Evolutionary conservation across 2,329 filamentous ascomycete genomes (phyloP).

Genomic region (Bipolaris victoriae): DNA sequence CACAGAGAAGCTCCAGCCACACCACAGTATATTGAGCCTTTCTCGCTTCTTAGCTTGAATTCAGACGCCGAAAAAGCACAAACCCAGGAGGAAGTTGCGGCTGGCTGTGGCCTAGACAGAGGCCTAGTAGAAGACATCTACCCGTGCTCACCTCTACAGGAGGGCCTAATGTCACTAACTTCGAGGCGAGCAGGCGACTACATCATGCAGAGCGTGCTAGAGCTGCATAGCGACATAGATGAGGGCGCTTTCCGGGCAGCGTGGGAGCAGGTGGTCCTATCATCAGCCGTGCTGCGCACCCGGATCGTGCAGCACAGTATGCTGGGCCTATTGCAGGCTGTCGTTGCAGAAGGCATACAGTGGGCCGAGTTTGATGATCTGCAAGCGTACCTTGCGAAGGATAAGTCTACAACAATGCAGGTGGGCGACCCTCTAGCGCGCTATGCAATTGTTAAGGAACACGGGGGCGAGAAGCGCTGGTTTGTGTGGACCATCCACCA

Average conservation of each 20-base stretch:
- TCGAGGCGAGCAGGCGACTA: slow-evolving; percentile 60
- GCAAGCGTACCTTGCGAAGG: slow-evolving; percentile 3
- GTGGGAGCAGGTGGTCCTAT: slow-evolving; percentile 1
- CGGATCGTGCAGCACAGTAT: slow-evolving; percentile 1
- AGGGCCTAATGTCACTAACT: slow-evolving; percentile 61
- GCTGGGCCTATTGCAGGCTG: slow-evolving; percentile 18
- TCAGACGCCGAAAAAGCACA: neutral
- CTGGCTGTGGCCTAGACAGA: neutral
- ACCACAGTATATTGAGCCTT: neutral
- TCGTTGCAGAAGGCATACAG: slow-evolving; percentile 14
- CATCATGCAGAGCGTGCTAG: slow-evolving; percentile 45
- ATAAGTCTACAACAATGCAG: slow-evolving; percentile 3
- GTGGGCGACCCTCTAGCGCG: slow-evolving; percentile 19
- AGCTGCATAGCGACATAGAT: neutral
- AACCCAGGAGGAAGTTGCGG: slow-evolving; percentile 4
- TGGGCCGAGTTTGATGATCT: slow-evolving; percentile 14
- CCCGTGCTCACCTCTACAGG: slow-evolving; percentile 62
- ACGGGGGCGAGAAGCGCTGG: neutral
- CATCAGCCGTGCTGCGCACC: slow-evolving; percentile 5
- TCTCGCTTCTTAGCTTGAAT: slow-evolving; percentile 12
- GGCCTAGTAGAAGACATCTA: slow-evolving; percentile 58
- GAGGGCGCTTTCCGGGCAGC: slow-evolving; percentile 1
- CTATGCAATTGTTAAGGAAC: slow-evolving; percentile 15
- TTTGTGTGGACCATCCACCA: slow-evolving; percentile 49
- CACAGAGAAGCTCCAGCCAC: neutral